A percentile compares a stretch with the other conserved stretches of the same genome.
These are phyloP conservation scores for Gelatoporia subvermispora DNA, from an alignment of 768 basidiomycete species.

Conservation along the genomic window DNA sequence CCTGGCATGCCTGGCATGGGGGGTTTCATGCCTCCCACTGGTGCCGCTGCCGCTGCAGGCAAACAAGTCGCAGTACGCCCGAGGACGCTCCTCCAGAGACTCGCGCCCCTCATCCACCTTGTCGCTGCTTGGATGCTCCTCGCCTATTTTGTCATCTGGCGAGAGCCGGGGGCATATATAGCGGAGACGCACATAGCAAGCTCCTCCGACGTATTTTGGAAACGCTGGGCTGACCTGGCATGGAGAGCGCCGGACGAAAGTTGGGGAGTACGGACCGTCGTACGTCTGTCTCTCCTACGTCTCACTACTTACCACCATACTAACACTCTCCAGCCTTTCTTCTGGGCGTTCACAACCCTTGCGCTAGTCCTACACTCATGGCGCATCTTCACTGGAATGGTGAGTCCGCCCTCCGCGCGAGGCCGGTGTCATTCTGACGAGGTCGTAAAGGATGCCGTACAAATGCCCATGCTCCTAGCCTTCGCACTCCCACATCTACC, in stretches of 20 bases:
- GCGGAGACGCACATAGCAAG: constrained; percentile 30
- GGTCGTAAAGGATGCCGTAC: constrained; percentile 45
- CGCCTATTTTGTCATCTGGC: constrained; percentile 62
- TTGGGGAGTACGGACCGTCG: constrained; percentile 55
- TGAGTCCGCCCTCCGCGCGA: constrained; percentile 30
- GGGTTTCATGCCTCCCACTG: constrained; percentile 27
- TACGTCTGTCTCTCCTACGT: constrained; percentile 29
- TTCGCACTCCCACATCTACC: constrained; percentile 64
- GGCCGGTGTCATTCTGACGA: background rate
- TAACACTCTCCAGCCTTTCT: constrained; percentile 54
- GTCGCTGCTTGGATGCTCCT: constrained; percentile 60
- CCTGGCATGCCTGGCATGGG: constrained; percentile 12
- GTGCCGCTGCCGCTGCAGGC: constrained; percentile 10
- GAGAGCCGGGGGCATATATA: constrained; percentile 51
- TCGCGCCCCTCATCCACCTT: constrained; percentile 64
- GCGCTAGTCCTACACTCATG: constrained; percentile 68
- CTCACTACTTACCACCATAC: background rate
- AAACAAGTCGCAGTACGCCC: constrained; percentile 17
- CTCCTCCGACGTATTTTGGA: constrained; percentile 39
- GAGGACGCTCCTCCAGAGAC: constrained; percentile 48
- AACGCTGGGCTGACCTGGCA: constrained; percentile 58
- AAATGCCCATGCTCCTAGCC: constrained; percentile 54
- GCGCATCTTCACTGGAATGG: constrained; percentile 65
- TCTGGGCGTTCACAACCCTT: constrained; percentile 76
- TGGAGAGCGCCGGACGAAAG: constrained; percentile 31